Evolutionary conservation across 2,329 filamentous ascomycete species (phyloP).

Genomic region (Leptographium procerum): DNA sequence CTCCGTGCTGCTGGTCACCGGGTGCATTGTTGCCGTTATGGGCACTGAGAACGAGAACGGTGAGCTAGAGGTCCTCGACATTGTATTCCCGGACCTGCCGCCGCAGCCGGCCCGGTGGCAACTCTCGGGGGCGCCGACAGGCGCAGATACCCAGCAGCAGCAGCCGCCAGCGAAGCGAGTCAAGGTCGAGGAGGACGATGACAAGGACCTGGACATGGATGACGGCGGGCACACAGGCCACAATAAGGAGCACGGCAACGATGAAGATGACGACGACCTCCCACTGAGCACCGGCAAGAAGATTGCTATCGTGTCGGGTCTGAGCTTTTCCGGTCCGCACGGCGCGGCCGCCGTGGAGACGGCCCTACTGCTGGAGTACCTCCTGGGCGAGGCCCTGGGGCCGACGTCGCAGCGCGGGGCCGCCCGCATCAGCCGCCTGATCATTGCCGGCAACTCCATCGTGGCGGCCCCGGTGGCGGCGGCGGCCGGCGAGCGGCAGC

Average conservation of each 20-base stretch:
- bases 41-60: slow-evolving; percentile 88
- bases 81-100: slow-evolving; percentile 78
- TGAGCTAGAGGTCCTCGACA: slow-evolving; percentile 83
- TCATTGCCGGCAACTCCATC: slow-evolving; percentile 89
- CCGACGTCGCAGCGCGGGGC: slow-evolving; percentile 46
- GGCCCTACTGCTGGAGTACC: slow-evolving; percentile 71
- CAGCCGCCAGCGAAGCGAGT: slow-evolving; percentile 11
- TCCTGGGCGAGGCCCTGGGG: slow-evolving; percentile 69
- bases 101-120: slow-evolving; percentile 75
- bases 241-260: too few relatives aligned
- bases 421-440: slow-evolving; percentile 65
- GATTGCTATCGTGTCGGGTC: slow-evolving; percentile 78
- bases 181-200: slow-evolving; percentile 29
- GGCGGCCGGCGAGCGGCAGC: slow-evolving; percentile 10
- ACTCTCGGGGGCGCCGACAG: slow-evolving; percentile 36
- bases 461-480: slow-evolving; percentile 18
- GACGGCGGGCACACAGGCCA: slow-evolving; percentile 17
- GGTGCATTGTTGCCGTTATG: slow-evolving; percentile 87
- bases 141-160: slow-evolving; percentile 9
- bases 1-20: slow-evolving; percentile 69
- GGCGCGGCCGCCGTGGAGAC: slow-evolving; percentile 62
- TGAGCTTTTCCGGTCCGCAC: slow-evolving; percentile 68
- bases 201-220: slow-evolving; percentile 24
- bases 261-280: slow-evolving; percentile 49
- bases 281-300: slow-evolving; percentile 31